Base-by-base conservation (phyloP, 352 stramenopile species). In the Blastocystis sp. region DNA sequence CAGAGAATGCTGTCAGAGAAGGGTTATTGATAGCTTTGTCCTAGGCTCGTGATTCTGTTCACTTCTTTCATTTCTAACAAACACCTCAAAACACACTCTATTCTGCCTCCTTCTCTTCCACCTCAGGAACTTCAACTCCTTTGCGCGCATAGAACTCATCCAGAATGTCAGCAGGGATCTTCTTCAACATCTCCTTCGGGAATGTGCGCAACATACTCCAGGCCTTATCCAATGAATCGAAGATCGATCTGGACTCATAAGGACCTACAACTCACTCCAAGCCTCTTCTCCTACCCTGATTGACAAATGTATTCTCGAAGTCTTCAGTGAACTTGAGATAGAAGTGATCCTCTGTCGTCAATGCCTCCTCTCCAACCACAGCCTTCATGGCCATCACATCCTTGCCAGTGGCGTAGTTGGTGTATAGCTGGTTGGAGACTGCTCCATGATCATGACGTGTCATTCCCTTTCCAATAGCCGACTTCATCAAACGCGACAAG, bases 311-410 rank as follows among this genome's bases (percentile, higher is more conserved):
- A 78, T 93, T 93, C 92, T 99, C 97, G 90, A 99, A 99, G 90
- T 98, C 97, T 91, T 99, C 96, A 66, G 97, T 96, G 92, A 99
- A 99, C 92, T 97, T 97, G 35, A 99, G 93, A 94, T 98, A 99
- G 64, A 98, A 92, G 91, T 98, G 96, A 93, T 99, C 97, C 92
- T 99, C 97, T 90, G 98, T 95, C 70, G 95, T 98, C 62, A 99
- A 93, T 33, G 97, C 97, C 93, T 99, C 97, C 92, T 99, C 97
- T 92, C 97, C 97, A 69, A 99, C 97, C 90, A 99, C 97, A 69
- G 97, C 96, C 93, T 99, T 99, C 97, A 99, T 99, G 87, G 97
- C 97, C 92, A 98, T 94, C 56, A 99, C 97, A 93, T 99, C 97
- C 94, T 99, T 99, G 92, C 94, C 95, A 92, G 95, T 95, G 51